A percentile compares a stretch with the other conserved stretches of the same genome.
Evolutionary conservation across 2,329 filamentous ascomycete species (phyloP).

Genomic region (Pleomassaria siparia): DNA sequence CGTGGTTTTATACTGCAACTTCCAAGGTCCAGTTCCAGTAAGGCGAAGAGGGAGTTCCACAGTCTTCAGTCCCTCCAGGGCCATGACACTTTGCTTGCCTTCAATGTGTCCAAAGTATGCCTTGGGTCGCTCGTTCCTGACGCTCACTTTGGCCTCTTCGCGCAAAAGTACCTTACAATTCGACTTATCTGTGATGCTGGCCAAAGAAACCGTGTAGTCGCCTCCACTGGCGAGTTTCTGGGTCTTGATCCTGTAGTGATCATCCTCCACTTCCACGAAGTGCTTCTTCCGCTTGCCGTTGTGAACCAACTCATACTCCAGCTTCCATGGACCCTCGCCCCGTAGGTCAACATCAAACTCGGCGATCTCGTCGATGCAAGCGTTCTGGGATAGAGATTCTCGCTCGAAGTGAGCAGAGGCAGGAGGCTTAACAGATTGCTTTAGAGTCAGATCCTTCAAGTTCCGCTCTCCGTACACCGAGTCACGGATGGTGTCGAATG

Average conservation of each 20-base stretch:
- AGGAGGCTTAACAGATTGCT: constrained; percentile 91
- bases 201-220: constrained; percentile 84
- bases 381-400: constrained; percentile 59
- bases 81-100: constrained; percentile 71
- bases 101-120: constrained; percentile 85
- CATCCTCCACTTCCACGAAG: constrained; percentile 63
- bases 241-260: constrained; percentile 72
- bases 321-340: constrained; percentile 82
- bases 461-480: constrained; percentile 67
- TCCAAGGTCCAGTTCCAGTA: constrained; percentile 84
- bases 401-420: constrained; percentile 73
- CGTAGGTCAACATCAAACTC: constrained; percentile 72
- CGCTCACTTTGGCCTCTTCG: constrained; percentile 80
- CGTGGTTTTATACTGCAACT: constrained; percentile 71
- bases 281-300: constrained; percentile 79
- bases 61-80: constrained; percentile 73
- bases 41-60: constrained; percentile 80
- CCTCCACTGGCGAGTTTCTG: constrained; percentile 75
- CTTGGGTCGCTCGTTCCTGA: constrained; percentile 84
- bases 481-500: constrained; percentile 80
- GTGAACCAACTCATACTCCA: constrained; percentile 93
- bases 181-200: constrained; percentile 81
- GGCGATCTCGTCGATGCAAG: constrained; percentile 81
- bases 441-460: constrained; percentile 63
- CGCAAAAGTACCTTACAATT: constrained; percentile 85